phyloP scores from a whole-genome alignment of 2,329 filamentous ascomycete genomes.

The Chaetothyriales sp. region DNA sequence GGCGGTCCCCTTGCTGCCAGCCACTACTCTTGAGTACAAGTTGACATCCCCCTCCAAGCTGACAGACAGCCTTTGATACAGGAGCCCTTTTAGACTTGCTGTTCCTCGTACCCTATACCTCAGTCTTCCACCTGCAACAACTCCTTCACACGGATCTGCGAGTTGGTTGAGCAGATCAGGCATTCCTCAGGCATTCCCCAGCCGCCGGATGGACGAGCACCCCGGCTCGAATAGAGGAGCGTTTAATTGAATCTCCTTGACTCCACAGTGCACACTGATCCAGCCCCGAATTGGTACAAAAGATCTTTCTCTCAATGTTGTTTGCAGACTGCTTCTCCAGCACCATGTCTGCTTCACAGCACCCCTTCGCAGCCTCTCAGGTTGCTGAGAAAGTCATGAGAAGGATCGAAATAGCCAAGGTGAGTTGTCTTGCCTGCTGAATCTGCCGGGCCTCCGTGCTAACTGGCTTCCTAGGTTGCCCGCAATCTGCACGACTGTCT shows the following conservation, averaged over 20 bases:
- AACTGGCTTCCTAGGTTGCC: conserved; percentile 58
- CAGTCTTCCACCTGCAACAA: not conserved
- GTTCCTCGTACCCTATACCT: not conserved
- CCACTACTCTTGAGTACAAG: not conserved
- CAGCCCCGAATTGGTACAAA: not conserved
- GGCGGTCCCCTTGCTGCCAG: not conserved
- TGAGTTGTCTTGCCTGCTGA: conserved; percentile 26
- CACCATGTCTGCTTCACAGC: conserved; percentile 24
- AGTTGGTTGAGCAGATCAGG: not conserved
- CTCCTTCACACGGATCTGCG: not conserved
- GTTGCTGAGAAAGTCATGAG: conserved; percentile 52
- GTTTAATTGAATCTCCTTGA: not conserved
- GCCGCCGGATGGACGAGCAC: not conserved
- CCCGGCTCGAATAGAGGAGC: not conserved
- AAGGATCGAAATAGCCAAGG: conserved; percentile 63
- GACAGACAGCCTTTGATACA: not conserved
- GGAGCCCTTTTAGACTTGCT: not conserved
- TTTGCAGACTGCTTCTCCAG: conserved; percentile 19
- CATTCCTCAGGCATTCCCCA: not conserved
- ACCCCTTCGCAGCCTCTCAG: conserved; percentile 22
- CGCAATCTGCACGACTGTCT: conserved; percentile 84
- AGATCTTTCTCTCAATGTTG: conserved; percentile 11
- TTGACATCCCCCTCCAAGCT: not conserved
- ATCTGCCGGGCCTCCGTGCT: conserved; percentile 10
- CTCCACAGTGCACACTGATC: not conserved